Percentiles rank a stretch among this genome's conserved stretches.
phyloP scores from a whole-genome alignment of 1,284 basidiomycete species.

The Fomitiporia mediterranea region DNA sequence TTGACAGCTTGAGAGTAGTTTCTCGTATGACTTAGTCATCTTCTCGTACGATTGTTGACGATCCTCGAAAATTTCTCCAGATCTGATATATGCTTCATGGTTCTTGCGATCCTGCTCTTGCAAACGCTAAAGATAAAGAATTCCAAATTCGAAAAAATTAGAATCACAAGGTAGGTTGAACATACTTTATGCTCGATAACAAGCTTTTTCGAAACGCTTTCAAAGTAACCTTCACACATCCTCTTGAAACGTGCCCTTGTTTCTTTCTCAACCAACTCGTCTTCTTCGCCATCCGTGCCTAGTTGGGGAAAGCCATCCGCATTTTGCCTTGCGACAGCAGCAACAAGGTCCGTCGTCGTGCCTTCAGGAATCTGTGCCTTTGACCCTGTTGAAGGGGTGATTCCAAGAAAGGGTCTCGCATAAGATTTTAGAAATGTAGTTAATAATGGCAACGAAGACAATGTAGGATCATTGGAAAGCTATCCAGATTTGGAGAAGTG shows the following conservation, averaged over 20 bases:
- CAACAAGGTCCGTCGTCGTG: conserved; percentile 50
- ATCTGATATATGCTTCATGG: conserved; percentile 98
- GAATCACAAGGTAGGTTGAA: conserved; percentile 5
- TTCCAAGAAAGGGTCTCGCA: conserved; percentile 75
- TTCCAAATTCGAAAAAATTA: conserved; percentile 11
- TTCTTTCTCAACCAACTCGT: conserved; percentile 79
- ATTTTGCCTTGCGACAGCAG: conserved; percentile 38
- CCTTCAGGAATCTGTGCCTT: conserved; percentile 53
- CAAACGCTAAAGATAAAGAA: conserved; percentile 55
- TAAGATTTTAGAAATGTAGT: conserved; percentile 84
- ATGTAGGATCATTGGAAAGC: conserved; percentile 83
- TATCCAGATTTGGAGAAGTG: conserved; percentile 32
- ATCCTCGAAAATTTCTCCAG: conserved; percentile 98
- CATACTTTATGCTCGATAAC: conserved; percentile 83
- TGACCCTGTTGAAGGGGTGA: conserved; percentile 44
- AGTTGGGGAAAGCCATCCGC: conserved; percentile 39
- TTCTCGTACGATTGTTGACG: conserved; percentile 98
- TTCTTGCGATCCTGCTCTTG: conserved; percentile 96
- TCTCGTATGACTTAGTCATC: conserved; percentile 94
- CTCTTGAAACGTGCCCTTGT: conserved; percentile 86
- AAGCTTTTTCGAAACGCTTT: conserved; percentile 86
- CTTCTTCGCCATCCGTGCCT: conserved; percentile 40
- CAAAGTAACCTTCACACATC: conserved; percentile 92
- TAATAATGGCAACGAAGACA: conserved; percentile 82
- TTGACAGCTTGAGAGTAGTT: conserved; percentile 81